phyloP scores from a whole-genome alignment of 345 rosid species.

The Moricandia arvensis region DNA sequence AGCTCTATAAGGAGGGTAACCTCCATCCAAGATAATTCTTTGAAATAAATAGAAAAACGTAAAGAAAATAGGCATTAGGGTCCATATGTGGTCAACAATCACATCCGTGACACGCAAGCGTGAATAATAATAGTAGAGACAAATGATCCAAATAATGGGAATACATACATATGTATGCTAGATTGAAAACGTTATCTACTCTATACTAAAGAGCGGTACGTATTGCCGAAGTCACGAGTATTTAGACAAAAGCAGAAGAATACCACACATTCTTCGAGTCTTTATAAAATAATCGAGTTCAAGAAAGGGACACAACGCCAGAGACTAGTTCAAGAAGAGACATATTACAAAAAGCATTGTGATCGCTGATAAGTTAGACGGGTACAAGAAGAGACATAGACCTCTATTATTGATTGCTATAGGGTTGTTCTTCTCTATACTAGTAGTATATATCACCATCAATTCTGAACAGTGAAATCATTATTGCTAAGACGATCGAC shows the following conservation, averaged over 20 bases:
- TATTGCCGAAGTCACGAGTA: not conserved
- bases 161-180: not conserved
- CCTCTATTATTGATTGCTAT: not conserved
- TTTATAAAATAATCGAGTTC: not conserved
- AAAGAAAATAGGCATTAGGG: conserved; percentile 17
- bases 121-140: conserved; percentile 23
- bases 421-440: not conserved
- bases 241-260: not conserved
- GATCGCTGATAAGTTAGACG: not conserved
- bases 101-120: conserved; percentile 43
- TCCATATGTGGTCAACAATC: conserved; percentile 50
- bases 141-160: conserved; percentile 15
- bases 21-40: conserved; percentile 1
- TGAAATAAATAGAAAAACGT: conserved; percentile 20
- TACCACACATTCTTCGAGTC: not conserved
- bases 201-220: not conserved
- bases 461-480: not conserved
- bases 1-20: not conserved
- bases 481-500: not conserved
- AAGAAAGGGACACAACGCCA: not conserved
- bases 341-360: not conserved
- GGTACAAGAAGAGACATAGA: not conserved
- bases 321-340: conserved; percentile 1
- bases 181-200: not conserved
- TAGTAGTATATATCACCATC: not conserved